Evolutionary conservation across 768 basidiomycete genomes (phyloP).

Genomic region (Saitozyma sp.): DNA sequence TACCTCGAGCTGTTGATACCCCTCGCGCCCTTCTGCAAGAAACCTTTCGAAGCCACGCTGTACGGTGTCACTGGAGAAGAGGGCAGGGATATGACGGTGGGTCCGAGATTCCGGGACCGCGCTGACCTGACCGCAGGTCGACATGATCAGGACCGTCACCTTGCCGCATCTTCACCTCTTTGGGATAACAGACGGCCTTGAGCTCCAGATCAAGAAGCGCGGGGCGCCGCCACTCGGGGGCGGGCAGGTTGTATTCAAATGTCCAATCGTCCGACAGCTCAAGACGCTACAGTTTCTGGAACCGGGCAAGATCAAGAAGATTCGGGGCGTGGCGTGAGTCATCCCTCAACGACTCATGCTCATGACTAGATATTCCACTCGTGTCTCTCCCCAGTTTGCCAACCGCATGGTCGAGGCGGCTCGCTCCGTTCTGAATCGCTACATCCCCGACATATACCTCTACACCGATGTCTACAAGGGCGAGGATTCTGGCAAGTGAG

Average conservation of each 20-base stretch:
- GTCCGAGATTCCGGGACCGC: constrained; percentile 33
- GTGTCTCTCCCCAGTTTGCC: constrained; percentile 95
- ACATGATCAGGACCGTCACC: constrained; percentile 84
- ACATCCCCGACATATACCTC: constrained; percentile 96
- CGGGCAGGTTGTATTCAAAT: constrained; percentile 90
- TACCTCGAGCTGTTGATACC: constrained; percentile 87
- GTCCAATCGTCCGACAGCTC: constrained; percentile 83
- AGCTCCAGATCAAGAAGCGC: constrained; percentile 92
- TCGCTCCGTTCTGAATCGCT: constrained; percentile 88
- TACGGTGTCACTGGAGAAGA: constrained; percentile 85
- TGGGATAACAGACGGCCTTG: constrained; percentile 84
- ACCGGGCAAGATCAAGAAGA: constrained; percentile 85
- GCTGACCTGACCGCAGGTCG: constrained; percentile 61
- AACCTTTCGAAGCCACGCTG: constrained; percentile 73
- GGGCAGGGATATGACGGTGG: constrained; percentile 83
- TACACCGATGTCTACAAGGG: constrained; percentile 99
- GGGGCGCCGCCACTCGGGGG: constrained; percentile 88
- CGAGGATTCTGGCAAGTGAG: constrained; percentile 93
- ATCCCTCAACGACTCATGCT: not conserved
- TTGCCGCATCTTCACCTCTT: constrained; percentile 87
- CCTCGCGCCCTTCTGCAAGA: constrained; percentile 91
- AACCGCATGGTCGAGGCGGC: constrained; percentile 96
- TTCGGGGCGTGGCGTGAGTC: constrained; percentile 90
- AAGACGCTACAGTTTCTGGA: constrained; percentile 92
- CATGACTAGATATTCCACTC: constrained; percentile 78